Base-by-base conservation (phyloP, 805 yeast species). In the Starmerella stigmatis region DNA sequence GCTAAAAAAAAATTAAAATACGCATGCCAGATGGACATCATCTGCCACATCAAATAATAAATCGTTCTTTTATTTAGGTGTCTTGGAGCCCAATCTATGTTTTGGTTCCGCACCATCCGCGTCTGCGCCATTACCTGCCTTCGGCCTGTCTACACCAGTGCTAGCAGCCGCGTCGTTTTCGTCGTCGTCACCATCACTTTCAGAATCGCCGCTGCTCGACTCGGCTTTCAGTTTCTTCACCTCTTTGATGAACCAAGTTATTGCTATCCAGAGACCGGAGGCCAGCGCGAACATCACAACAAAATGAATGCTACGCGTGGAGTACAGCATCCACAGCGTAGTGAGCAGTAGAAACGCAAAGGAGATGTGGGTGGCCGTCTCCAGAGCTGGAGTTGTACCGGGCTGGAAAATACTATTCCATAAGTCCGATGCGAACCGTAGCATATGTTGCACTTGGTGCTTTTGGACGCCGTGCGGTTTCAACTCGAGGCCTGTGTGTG, bases 391-490 rank as follows among this genome's bases (percentile, higher is more conserved):
- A 1, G 92, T 75, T 1, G 94, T 76, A 1, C 98, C 98, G 5
- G 97, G 96, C 15, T 85, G 79, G 64, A 89, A 84, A 22, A 92
- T 76, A 12, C 94, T 83, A 45, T 82, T 79, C 96, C 96, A 88
- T 35, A 89, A 71, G 21, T 82, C 94, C 21, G 64, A 67, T 29
- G 81, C 47, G 59, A 68, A 67, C 3, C 39, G 40, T 1, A 45
- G 22, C 29, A 50, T 41, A 42, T 28, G 33, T 10, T 27, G 6
- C 13, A 10, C 13, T 27, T 6, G 29, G 5, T n/a, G 6, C n/a
- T n/a, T n/a, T n/a, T n/a, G n/a, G n/a, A n/a, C n/a, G n/a, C n/a
- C n/a, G n/a, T n/a, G n/a, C n/a, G n/a, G n/a, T n/a, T n/a, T n/a
- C n/a, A n/a, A n/a, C n/a, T n/a, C n/a, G n/a, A n/a, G n/a, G n/a